These are phyloP conservation scores for Pyrenochaeta sp. DNA, from an alignment of 2,329 filamentous ascomycete species.

Conservation along the genomic window DNA sequence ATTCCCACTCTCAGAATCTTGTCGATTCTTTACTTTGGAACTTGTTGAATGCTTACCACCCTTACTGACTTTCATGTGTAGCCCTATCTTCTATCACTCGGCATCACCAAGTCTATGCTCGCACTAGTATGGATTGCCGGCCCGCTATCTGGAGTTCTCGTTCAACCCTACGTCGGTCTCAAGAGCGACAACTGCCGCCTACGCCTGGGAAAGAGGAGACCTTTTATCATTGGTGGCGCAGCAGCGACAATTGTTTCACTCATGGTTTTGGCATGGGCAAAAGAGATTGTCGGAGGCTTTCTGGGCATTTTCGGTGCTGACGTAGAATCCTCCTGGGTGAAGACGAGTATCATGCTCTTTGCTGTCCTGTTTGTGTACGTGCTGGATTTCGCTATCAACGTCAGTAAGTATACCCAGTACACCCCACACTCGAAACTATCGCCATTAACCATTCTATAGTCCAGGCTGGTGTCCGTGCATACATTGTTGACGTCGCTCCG, in stretches of 20 bases:
- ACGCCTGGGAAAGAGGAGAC: conserved; percentile 59
- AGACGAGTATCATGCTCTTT: conserved; percentile 73
- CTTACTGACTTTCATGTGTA: conserved; percentile 21
- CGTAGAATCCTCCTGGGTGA: conserved; percentile 69
- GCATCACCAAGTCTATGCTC: conserved; percentile 61
- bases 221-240: conserved; percentile 62
- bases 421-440: conserved; percentile 1
- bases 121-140: conserved; percentile 66
- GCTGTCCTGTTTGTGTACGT: conserved; percentile 89
- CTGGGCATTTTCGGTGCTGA: conserved; percentile 76
- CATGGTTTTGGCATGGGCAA: conserved; percentile 60
- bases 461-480: conserved; percentile 89
- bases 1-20: too few relatives aligned
- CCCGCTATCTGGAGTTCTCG: conserved; percentile 61
- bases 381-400: conserved; percentile 94
- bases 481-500: conserved; percentile 92
- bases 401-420: conserved; percentile 62
- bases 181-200: conserved; percentile 61
- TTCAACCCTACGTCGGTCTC: conserved; percentile 64
- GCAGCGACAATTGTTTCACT: conserved; percentile 60
- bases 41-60: too few relatives aligned
- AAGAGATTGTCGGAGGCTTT: conserved; percentile 68
- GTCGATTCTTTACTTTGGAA: too few relatives aligned
- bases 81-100: conserved; percentile 63
- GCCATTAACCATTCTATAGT: conserved; percentile 59